A percentile compares a stretch with the other conserved stretches of the same genome.
Conservation (phyloP, 2,329 filamentous ascomycete genomes). For the Penicillium sp. region DNA sequence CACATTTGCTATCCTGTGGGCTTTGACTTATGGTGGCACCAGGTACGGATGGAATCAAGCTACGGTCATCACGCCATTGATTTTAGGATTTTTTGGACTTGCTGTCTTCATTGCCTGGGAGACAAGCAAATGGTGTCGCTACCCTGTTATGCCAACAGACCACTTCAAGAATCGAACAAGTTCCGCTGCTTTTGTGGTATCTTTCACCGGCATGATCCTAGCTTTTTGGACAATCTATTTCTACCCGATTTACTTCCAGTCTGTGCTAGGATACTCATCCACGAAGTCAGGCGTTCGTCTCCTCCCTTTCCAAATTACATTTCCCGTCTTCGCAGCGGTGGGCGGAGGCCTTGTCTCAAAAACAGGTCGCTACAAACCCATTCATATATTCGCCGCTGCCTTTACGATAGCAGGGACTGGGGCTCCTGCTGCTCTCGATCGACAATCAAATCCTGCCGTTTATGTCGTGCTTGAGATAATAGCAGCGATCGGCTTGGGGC, state of each 20-base stretch:
- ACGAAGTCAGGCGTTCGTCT: constrained; percentile 30
- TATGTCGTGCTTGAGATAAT: constrained; percentile 33
- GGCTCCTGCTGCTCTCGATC: constrained; percentile 29
- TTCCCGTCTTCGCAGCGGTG: constrained; percentile 21
- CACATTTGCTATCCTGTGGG: constrained; percentile 33
- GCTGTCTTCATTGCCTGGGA: constrained; percentile 15
- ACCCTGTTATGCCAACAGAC: constrained; percentile 43
- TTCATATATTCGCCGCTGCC: constrained; percentile 29
- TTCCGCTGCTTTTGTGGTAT: constrained; percentile 33
- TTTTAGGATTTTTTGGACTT: constrained; percentile 29
- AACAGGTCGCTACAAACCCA: constrained; percentile 31
- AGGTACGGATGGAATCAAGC: background rate
- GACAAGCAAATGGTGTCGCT: background rate
- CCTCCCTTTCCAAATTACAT: constrained; percentile 17
- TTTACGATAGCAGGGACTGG: constrained; percentile 30
- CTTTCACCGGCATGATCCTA: constrained; percentile 38
- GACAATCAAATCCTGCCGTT: constrained; percentile 20
- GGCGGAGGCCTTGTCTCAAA: constrained; percentile 29
- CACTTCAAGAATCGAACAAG: constrained; percentile 49
- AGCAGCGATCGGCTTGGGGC: constrained; percentile 16
- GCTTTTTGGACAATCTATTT: constrained; percentile 44
- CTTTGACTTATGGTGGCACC: constrained; percentile 6
- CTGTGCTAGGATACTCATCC: constrained; percentile 37
- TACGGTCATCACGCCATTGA: background rate
- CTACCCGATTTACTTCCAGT: constrained; percentile 50